Conservation (phyloP, 352 stramenopile species). For the Globisporangium okanoganense region DNA sequence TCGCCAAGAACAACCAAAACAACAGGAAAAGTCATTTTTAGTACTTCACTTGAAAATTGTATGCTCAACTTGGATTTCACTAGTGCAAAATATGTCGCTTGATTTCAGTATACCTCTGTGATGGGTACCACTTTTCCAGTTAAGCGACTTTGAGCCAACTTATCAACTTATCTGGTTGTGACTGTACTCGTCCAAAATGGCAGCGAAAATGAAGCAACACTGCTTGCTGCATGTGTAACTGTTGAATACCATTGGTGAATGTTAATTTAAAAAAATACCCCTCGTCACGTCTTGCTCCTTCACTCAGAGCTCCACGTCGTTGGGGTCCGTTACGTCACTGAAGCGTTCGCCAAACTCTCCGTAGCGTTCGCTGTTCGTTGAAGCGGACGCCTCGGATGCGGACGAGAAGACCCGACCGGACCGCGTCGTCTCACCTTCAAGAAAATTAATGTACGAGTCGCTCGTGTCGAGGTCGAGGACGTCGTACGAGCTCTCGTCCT, state of each 20-base stretch:
- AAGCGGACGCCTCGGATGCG: constrained; percentile 1
- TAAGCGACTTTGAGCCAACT: too few species aligned
- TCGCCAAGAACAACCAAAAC: too few species aligned
- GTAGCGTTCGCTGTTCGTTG: background rate
- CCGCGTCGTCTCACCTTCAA: background rate
- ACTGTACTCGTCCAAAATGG: too few species aligned
- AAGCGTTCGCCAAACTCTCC: background rate
- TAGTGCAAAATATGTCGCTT: too few species aligned
- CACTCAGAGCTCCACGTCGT: constrained; percentile 5
- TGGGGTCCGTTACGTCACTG: constrained; percentile 6
- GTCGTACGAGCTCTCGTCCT: background rate
- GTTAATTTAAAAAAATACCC: background rate
- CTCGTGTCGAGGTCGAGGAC: constrained; percentile 2
- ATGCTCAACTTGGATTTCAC: too few species aligned
- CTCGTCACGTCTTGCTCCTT: background rate
- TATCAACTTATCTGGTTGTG: too few species aligned
- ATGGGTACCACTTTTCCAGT: too few species aligned
- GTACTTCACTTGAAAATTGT: too few species aligned
- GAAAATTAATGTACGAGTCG: constrained; percentile 18
- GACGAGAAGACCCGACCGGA: constrained; percentile 16
- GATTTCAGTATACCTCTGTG: too few species aligned
- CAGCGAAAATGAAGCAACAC: too few species aligned
- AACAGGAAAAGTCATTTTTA: too few species aligned
- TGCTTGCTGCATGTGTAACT: background rate
- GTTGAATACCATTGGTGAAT: background rate